Base-by-base conservation (phyloP, 371 early-diverging fungal genomes). In the Syncephalastrum sp. region DNA sequence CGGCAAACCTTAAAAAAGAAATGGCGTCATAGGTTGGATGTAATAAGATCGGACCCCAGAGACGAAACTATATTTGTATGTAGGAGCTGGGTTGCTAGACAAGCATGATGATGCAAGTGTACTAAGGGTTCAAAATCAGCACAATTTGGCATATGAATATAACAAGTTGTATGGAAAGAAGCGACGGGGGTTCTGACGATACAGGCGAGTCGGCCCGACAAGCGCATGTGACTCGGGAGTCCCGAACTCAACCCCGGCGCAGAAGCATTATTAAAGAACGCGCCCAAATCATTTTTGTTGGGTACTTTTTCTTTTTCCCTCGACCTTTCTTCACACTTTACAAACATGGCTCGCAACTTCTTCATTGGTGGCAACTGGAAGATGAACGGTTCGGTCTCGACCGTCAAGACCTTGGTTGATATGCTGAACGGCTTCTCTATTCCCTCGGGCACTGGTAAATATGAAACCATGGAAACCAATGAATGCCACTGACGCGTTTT, bases 361-460 rank as follows among this genome's bases (percentile, higher is more conserved):
- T 83, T 86, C 75, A 72, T 87, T 69, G 86, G 87, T 60, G 87
- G 87, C 61, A 96, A 96, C 89, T 96, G 95, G 93, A 96, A 96
- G 83, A 93, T 96, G 95, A 98, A 98, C 83, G 98, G 96, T 74
- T 82, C 87, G 60, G 71, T 77, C 48, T 70, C 80, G 53, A 79
- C 86, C 50, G 82, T 88, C 75, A 84, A 89, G 73, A 70, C 82
- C 53, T 82, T 97, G 56, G 84, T 91, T 58, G 77, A 78, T 49
- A 62, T 74, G 54, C 83, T 97, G 57, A 96, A 96, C 83, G 65
- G 81, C 57, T 84, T 82, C 54, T 57, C 63, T 42, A 64, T 84
- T 44, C 73, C 72, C 47, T 54, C 74, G 53, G 61, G 62, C 51
- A 72, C 75, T 45, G 79, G 79, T 71, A 78, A 69, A 60, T 58